Evolutionary conservation across 371 early-diverging fungal species (phyloP).

Genomic region (Rhizopus sp.): DNA sequence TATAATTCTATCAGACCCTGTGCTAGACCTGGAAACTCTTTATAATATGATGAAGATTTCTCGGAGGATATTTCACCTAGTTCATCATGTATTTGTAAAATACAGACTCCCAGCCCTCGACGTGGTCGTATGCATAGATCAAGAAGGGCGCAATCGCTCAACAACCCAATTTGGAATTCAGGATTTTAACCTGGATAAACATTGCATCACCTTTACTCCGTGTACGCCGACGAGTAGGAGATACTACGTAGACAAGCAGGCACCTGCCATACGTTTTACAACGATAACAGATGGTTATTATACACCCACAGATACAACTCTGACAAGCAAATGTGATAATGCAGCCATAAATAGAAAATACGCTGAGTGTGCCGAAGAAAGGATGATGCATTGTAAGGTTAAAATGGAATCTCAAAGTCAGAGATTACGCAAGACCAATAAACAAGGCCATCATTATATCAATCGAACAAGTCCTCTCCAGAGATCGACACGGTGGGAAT

Average conservation of each 20-base stretch:
- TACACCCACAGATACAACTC: neutral
- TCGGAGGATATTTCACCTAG: conserved; percentile 4
- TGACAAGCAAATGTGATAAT: neutral
- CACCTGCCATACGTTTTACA: conserved; percentile 13
- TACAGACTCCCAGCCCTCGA: conserved; percentile 9
- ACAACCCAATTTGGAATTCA: conserved; percentile 11
- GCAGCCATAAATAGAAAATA: neutral
- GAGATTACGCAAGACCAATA: too few species aligned
- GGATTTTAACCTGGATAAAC: conserved; percentile 1
- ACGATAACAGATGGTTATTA: conserved; percentile 4
- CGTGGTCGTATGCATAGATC: conserved; percentile 12
- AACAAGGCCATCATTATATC: conserved; percentile 7
- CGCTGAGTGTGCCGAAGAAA: neutral
- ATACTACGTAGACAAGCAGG: conserved; percentile 15
- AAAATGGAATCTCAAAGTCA: too few species aligned
- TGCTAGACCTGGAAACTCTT: conserved; percentile 8
- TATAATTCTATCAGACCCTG: conserved; percentile 7
- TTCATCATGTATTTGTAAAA: conserved; percentile 1
- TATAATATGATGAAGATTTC: conserved; percentile 9
- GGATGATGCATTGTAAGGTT: too few species aligned
- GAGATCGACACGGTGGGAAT: conserved; percentile 9
- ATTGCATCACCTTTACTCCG: neutral
- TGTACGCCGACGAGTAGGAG: conserved; percentile 5
- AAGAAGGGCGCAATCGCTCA: conserved; percentile 21
- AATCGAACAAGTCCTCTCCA: neutral